Evolutionary conservation across 805 yeast species (phyloP).

Genomic region (Wickerhamiella domercqiae): DNA sequence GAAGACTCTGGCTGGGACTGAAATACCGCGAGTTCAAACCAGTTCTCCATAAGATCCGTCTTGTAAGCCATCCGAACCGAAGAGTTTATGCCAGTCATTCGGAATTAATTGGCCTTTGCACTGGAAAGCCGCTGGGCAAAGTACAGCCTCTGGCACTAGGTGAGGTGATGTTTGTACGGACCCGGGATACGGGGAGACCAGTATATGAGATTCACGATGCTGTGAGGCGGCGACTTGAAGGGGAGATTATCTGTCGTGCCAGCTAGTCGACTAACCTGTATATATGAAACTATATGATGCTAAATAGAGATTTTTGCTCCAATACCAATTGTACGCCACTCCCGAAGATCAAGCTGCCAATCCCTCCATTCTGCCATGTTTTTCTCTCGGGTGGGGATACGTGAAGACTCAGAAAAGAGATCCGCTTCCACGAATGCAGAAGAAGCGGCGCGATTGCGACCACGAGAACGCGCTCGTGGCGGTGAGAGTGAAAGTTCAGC

Average conservation of each 20-base stretch:
- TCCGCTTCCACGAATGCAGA: constrained; percentile 24
- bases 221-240: constrained; percentile 50
- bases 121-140: constrained; percentile 60
- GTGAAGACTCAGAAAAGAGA: constrained; percentile 34
- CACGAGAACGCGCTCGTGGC: constrained; percentile 4
- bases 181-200: constrained; percentile 30
- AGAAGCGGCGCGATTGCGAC: constrained; percentile 4
- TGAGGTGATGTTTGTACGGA: constrained; percentile 61
- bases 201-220: constrained; percentile 79
- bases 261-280: constrained; percentile 5
- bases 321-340: constrained; percentile 58
- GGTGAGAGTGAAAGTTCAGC: constrained; percentile 17
- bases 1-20: constrained; percentile 83
- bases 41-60: constrained; percentile 52
- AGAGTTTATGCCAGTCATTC: constrained; percentile 45
- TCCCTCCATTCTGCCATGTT: constrained; percentile 58
- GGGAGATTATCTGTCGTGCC: constrained; percentile 67
- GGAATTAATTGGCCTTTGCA: constrained; percentile 58
- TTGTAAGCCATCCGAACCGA: constrained; percentile 77
- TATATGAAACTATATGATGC: constrained; percentile 1
- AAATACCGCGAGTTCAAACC: constrained; percentile 73
- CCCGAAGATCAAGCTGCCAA: constrained; percentile 77
- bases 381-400: constrained; percentile 31
- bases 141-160: constrained; percentile 79
- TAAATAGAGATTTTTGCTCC: constrained; percentile 40